phyloP scores from a whole-genome alignment of 2,329 filamentous ascomycete species.

The Leptographium radiaticola region DNA sequence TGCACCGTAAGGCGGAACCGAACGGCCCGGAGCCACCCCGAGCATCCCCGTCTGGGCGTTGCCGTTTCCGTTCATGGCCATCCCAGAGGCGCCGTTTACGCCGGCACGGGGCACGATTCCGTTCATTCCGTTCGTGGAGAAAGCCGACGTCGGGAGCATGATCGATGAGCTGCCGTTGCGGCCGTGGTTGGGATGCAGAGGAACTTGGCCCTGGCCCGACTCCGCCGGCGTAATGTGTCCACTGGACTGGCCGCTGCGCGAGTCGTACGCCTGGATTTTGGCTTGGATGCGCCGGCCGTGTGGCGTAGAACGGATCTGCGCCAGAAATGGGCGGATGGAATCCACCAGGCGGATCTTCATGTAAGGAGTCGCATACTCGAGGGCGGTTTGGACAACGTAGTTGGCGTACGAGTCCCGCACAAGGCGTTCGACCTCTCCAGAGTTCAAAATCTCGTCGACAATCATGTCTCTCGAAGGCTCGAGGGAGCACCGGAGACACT shows the following conservation, averaged over 20 bases:
- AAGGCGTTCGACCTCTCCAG: constrained; percentile 72
- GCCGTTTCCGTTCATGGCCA: neutral
- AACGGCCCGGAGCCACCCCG: neutral
- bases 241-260: constrained; percentile 26
- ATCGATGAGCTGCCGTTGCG: constrained; percentile 29
- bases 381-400: constrained; percentile 93
- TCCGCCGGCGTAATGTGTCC: constrained; percentile 41
- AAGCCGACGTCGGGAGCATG: constrained; percentile 16
- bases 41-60: neutral
- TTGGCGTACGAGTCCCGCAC: constrained; percentile 91
- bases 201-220: constrained; percentile 39
- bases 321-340: constrained; percentile 70
- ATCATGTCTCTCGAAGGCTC: constrained; percentile 64
- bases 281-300: constrained; percentile 88
- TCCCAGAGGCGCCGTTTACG: constrained; percentile 10
- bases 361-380: constrained; percentile 67
- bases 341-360: constrained; percentile 70
- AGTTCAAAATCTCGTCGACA: constrained; percentile 65
- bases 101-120: constrained; percentile 14
- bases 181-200: constrained; percentile 27
- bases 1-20: constrained; percentile 8
- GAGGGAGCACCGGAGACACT: constrained; percentile 76
- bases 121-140: constrained; percentile 20
- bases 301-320: constrained; percentile 75
- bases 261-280: constrained; percentile 60